phyloP scores from a whole-genome alignment of 345 rosid genomes.

The Aurinia saxatilis region DNA sequence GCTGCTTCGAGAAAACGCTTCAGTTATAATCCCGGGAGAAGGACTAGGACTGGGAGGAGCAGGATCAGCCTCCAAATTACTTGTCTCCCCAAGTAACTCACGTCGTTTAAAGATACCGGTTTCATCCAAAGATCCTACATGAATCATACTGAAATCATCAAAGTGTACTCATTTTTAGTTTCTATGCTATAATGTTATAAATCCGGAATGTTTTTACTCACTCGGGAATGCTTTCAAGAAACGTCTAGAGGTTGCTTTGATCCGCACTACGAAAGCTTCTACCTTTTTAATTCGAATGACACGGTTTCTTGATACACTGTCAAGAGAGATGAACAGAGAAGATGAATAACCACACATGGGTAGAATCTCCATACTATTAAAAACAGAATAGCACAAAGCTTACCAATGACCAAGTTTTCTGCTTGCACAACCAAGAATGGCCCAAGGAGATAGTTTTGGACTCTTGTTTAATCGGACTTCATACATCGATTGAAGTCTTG shows the following conservation, averaged over 20 bases:
- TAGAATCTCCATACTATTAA: not conserved
- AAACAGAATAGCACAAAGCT: constrained; percentile 13
- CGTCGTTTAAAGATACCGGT: constrained; percentile 41
- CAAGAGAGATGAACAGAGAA: not conserved
- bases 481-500: constrained; percentile 39
- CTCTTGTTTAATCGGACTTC: constrained; percentile 47
- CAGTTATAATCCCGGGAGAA: constrained; percentile 33
- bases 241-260: constrained; percentile 35
- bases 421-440: constrained; percentile 31
- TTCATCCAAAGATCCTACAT: constrained; percentile 24
- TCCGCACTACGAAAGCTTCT: constrained; percentile 28
- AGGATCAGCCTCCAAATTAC: constrained; percentile 54
- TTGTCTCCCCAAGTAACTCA: constrained; percentile 47
- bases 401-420: constrained; percentile 68
- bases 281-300: constrained; percentile 33
- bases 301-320: constrained; percentile 48
- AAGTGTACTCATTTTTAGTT: not conserved
- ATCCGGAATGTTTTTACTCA: not conserved
- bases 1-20: constrained; percentile 58
- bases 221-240: constrained; percentile 34
- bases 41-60: constrained; percentile 27
- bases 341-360: not conserved
- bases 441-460: constrained; percentile 19
- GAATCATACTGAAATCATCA: not conserved
- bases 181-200: not conserved